phyloP scores from a whole-genome alignment of 495 filamentous ascomycete species.

The Aspergillus egyptiacus region DNA sequence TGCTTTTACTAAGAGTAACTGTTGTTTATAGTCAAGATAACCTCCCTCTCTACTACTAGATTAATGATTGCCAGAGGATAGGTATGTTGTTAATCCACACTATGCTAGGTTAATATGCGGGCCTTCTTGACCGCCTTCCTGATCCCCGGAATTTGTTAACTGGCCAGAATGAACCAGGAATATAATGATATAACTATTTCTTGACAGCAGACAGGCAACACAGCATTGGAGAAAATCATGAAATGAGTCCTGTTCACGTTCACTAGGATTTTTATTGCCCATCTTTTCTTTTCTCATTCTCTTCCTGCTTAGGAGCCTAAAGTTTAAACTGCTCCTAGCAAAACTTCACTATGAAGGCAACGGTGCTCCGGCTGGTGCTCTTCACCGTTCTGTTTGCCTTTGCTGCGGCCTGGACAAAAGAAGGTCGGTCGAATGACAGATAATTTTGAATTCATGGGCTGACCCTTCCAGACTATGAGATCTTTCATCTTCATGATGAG shows the following conservation, averaged over 20 bases:
- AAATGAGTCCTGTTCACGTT: not conserved
- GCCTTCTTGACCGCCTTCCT: not conserved
- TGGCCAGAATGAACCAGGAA: not conserved
- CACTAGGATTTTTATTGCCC: not conserved
- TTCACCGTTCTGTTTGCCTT: constrained; percentile 49
- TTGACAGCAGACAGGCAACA: not conserved
- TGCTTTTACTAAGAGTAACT: too few relatives aligned
- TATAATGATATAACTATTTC: not conserved
- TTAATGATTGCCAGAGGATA: too few relatives aligned
- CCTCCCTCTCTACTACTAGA: too few relatives aligned
- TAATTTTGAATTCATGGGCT: not conserved
- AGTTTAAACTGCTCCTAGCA: constrained; percentile 23
- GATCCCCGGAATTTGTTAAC: not conserved
- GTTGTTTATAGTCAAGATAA: too few relatives aligned
- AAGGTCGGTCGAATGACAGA: constrained; percentile 50
- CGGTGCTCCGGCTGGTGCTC: constrained; percentile 27
- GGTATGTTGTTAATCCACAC: too few relatives aligned
- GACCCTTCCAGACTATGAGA: constrained; percentile 72
- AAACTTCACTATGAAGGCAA: constrained; percentile 32
- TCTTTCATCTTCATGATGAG: constrained; percentile 90
- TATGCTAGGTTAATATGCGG: too few relatives aligned
- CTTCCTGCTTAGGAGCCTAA: constrained; percentile 20
- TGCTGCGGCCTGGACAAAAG: constrained; percentile 74
- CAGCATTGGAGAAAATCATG: not conserved
- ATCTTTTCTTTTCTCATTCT: constrained; percentile 5